Base-by-base conservation (phyloP, 306 rosid genomes). In the Echinosophora koreensis region DNA sequence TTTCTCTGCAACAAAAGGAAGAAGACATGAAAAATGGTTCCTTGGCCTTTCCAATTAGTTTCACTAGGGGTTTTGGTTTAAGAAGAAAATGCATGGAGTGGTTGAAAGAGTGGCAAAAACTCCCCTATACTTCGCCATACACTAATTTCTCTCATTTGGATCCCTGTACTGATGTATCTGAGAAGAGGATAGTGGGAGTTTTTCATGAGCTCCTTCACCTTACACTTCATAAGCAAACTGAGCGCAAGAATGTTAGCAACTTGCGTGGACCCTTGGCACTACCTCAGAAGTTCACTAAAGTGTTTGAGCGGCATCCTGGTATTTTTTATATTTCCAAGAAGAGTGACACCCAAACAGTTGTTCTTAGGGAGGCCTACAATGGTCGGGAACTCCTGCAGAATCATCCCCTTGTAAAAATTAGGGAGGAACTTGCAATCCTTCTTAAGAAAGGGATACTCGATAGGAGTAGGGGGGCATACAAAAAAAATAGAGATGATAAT, bases 141-240 rank as follows among this genome's bases (percentile, higher is more conserved):
- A 27, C 57, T 4, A 81, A 84, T 74, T 80, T 91, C 42, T 89
- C 93, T 60, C 88, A 89, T 81, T 80, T 94, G 88, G 97, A 94
- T 87, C 83, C 91, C 39, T 90, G 98, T 38, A 94, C 97, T 1
- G 96, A 94, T 87, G 87, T 60, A 54, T 90, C 93, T 1, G 98
- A 94, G 92, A 94, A 94, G 82, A 90, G 97, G 82, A 73, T 84
- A 58, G 97, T 92, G n/a, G 98, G 95, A 71, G 98, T 92, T 64
- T 94, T 94, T 78, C 97, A 89, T 7, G 97, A 94, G 80, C 92
- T 92, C 67, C 95, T 94, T 77, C 97, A 92, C 80, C 92, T 94
- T 30, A 87, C 93, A 10, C 79, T 92, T 50, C 87, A 88, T 41
- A 94, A 92, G 85, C 88, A 87, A 86, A 92, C 92, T 9, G 98